Evolutionary conservation across 371 early-diverging fungal species (phyloP).

Genomic region (Mortierella sp.): DNA sequence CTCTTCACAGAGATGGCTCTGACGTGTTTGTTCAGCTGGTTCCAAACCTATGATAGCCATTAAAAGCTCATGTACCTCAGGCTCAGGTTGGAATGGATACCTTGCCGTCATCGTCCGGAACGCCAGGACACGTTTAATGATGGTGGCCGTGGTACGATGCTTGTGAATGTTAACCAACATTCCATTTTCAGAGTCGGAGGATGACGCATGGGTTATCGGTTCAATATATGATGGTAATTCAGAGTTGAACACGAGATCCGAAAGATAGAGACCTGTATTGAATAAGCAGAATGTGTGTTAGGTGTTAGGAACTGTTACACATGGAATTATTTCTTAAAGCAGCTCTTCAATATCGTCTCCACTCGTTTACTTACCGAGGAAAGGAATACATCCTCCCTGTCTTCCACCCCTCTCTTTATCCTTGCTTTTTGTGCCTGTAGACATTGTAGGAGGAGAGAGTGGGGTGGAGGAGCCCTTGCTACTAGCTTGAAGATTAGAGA

Average conservation of each 20-base stretch:
- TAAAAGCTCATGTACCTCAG: conserved; percentile 52
- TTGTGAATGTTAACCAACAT: conserved; percentile 73
- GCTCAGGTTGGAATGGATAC: conserved; percentile 66
- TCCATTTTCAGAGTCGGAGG: background rate
- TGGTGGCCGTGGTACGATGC: conserved; percentile 72
- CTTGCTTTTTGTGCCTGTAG: background rate
- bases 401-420: conserved; percentile 4
- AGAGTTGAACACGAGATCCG: conserved; percentile 75
- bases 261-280: conserved; percentile 67
- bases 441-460: background rate
- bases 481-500: conserved; percentile 1
- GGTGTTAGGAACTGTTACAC: background rate
- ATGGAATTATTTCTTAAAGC: background rate
- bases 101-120: conserved; percentile 68
- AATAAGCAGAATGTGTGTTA: background rate
- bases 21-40: conserved; percentile 10
- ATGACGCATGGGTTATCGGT: background rate
- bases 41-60: conserved; percentile 30
- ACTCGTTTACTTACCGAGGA: conserved; percentile 60
- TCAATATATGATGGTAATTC: conserved; percentile 71
- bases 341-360: no score
- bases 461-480: background rate
- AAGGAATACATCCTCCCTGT: conserved; percentile 74
- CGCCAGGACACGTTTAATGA: conserved; percentile 72
- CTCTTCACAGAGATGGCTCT: conserved; percentile 35